A percentile compares a stretch with the other conserved stretches of the same genome.
phyloP scores from a whole-genome alignment of 257 asterid species.

The Leptodermis oblonga region DNA sequence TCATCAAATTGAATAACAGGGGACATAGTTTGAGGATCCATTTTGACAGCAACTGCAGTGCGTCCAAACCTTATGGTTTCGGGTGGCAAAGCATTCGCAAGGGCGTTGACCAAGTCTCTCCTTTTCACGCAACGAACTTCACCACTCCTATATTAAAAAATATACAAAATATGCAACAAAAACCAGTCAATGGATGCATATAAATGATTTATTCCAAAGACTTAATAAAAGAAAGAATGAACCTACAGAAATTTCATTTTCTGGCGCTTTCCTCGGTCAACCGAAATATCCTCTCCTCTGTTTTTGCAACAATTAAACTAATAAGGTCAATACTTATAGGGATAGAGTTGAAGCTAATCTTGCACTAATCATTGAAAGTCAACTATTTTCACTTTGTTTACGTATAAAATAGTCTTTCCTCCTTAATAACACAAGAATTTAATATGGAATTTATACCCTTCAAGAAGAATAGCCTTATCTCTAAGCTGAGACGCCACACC shows the following conservation, averaged over 20 bases:
- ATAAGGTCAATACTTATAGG: no score
- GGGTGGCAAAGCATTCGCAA: slow-evolving; percentile 35
- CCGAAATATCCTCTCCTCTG: slow-evolving; percentile 26
- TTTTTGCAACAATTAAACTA: neutral
- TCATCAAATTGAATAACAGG: slow-evolving; percentile 27
- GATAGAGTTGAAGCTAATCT: neutral
- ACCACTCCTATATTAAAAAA: slow-evolving; percentile 21
- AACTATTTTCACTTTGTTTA: no score
- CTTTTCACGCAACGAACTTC: slow-evolving; percentile 39
- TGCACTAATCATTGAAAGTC: neutral
- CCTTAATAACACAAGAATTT: no score
- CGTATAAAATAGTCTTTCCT: no score
- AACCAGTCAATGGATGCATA: no score
- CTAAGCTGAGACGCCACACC: slow-evolving; percentile 31
- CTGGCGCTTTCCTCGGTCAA: slow-evolving; percentile 22
- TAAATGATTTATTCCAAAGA: no score
- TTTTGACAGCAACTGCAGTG: slow-evolving; percentile 16
- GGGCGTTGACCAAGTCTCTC: slow-evolving; percentile 25
- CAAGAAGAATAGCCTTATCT: slow-evolving; percentile 22
- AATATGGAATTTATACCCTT: slow-evolving; percentile 9
- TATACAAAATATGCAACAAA: no score
- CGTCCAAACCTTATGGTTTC: slow-evolving; percentile 26
- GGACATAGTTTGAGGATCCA: slow-evolving; percentile 20
- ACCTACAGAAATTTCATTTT: slow-evolving; percentile 24
- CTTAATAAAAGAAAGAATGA: neutral